Percentiles rank a stretch among this genome's conserved stretches.
These are phyloP conservation scores for Yamadazyma epiphylla DNA, from an alignment of 1,139 yeast species.

Conservation along the genomic window DNA sequence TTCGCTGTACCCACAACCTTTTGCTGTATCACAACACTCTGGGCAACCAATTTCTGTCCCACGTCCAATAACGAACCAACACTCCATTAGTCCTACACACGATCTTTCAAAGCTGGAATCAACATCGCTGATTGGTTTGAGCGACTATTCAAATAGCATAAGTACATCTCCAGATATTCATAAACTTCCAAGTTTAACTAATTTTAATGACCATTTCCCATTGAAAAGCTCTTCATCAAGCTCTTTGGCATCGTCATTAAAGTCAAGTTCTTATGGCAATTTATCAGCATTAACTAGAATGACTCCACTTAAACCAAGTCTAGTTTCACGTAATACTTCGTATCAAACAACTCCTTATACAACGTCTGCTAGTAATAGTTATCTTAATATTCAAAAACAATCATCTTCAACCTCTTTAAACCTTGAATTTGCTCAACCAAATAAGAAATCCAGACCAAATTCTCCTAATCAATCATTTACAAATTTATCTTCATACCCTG, in stretches of 20 bases:
- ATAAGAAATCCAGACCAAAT: conserved; percentile 40
- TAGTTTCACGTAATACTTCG: conserved; percentile 7
- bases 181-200: conserved; percentile 22
- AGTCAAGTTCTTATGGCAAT: conserved; percentile 8
- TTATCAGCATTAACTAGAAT: conserved; percentile 25
- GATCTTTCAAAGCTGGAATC: conserved; percentile 12
- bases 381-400: conserved; percentile 19
- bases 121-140: conserved; percentile 16
- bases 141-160: conserved; percentile 22
- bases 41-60: too few species aligned
- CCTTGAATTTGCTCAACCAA: conserved; percentile 13
- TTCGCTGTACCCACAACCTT: neutral
- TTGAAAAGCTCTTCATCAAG: conserved; percentile 9
- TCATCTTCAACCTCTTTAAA: conserved; percentile 15
- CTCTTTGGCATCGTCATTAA: conserved; percentile 1
- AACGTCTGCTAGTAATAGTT: conserved; percentile 6
- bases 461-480: conserved; percentile 25
- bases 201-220: conserved; percentile 31
- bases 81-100: conserved; percentile 1
- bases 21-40: too few species aligned
- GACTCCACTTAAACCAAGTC: conserved; percentile 35
- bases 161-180: conserved; percentile 32
- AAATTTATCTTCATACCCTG: conserved; percentile 8
- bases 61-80: too few species aligned
- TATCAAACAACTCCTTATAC: conserved; percentile 14